A percentile compares a stretch with the other conserved stretches of the same genome.
Conservation (phyloP, 2,329 filamentous ascomycete genomes). For the Penicillium sp. region DNA sequence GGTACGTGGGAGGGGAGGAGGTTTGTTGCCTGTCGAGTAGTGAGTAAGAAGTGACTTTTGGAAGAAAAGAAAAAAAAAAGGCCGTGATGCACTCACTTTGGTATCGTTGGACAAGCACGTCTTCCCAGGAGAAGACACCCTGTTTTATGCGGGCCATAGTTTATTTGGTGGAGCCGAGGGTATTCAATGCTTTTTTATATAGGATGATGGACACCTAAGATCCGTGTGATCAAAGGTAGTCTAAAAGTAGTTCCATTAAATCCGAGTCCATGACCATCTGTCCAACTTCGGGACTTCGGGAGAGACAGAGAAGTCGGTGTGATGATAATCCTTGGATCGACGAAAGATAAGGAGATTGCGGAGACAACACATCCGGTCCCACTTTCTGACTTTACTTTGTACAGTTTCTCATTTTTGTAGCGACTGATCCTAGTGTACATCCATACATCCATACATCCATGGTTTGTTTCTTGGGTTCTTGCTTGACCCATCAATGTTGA, state of each 20-base stretch:
- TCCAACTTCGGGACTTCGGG: not conserved
- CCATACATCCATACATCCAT: not conserved
- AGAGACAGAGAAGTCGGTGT: slow-evolving; percentile 2
- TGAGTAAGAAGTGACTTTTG: not conserved
- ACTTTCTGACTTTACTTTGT: not conserved
- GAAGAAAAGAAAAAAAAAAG: not conserved
- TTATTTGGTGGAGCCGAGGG: not conserved
- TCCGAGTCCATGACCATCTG: not conserved
- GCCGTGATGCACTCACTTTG: slow-evolving; percentile 28
- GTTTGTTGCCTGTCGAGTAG: slow-evolving; percentile 28
- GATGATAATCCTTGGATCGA: not conserved
- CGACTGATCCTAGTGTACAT: not conserved
- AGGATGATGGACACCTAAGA: not conserved
- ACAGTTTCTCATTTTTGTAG: not conserved
- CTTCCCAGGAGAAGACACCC: slow-evolving; percentile 41
- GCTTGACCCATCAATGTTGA: not conserved
- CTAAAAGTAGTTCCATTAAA: slow-evolving; percentile 13
- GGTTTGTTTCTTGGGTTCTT: not conserved
- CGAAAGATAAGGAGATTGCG: not conserved
- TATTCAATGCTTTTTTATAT: not conserved
- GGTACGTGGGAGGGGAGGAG: slow-evolving; percentile 18
- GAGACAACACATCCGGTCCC: not conserved
- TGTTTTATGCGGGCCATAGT: slow-evolving; percentile 34
- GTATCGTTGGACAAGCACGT: slow-evolving; percentile 39
- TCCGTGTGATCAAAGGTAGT: slow-evolving; percentile 10